A percentile compares a stretch with the other conserved stretches of the same genome.
These are phyloP conservation scores for Eutrema japonicum DNA, from an alignment of 345 rosid species.

Conservation along the genomic window DNA sequence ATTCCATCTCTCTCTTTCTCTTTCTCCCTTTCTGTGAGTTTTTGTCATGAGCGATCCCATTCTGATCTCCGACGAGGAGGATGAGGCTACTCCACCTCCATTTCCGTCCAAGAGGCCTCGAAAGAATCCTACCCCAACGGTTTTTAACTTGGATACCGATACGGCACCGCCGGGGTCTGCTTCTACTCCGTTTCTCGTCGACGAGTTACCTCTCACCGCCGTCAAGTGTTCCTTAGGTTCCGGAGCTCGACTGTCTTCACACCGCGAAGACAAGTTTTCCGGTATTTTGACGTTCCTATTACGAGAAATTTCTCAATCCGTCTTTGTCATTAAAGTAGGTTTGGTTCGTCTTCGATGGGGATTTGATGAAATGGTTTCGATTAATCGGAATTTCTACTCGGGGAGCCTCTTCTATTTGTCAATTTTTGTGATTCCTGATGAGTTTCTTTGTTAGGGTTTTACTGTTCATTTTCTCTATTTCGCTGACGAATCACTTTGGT, in stretches of 20 bases:
- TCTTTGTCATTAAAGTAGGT: neutral
- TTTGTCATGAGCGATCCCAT: slow-evolving; percentile 32
- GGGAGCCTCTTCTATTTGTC: neutral
- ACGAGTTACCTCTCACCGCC: slow-evolving; percentile 58
- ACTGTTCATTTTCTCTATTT: neutral
- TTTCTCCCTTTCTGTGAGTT: neutral
- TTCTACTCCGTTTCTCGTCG: slow-evolving; percentile 52
- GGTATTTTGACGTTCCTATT: slow-evolving; percentile 43
- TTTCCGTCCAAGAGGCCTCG: slow-evolving; percentile 27
- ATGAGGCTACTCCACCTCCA: slow-evolving; percentile 19
- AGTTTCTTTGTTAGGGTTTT: slow-evolving; percentile 18
- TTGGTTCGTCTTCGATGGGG: neutral
- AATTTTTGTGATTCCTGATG: neutral
- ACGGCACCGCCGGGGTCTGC: slow-evolving; percentile 33
- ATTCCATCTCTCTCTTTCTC: neutral
- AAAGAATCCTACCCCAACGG: neutral
- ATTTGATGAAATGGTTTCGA: neutral
- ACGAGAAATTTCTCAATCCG: neutral
- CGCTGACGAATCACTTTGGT: neutral
- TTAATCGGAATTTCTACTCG: neutral
- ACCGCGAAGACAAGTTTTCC: slow-evolving; percentile 19
- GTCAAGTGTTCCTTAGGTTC: slow-evolving; percentile 43
- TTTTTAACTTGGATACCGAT: slow-evolving; percentile 10
- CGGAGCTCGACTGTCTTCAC: slow-evolving; percentile 43
- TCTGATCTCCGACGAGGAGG: slow-evolving; percentile 37